Evolutionary conservation across 83 land plant genomes (phyloP).

Genomic region (Picea abies): DNA sequence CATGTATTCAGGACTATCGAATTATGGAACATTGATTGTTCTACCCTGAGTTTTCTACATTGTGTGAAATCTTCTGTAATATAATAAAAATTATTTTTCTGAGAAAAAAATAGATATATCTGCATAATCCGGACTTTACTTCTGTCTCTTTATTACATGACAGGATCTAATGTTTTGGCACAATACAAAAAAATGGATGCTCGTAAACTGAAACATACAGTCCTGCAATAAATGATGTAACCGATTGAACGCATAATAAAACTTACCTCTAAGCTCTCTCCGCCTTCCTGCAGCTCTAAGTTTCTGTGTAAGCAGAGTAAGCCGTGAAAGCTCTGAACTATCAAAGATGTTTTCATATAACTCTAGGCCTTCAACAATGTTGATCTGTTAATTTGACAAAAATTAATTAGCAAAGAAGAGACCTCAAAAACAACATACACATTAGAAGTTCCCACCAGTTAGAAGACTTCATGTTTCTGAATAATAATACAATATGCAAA

Average conservation of each 20-base stretch:
- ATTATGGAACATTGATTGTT: too few relatives aligned
- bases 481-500: background rate
- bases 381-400: slow-evolving; percentile 34
- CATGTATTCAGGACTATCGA: too few relatives aligned
- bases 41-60: too few relatives aligned
- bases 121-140: too few relatives aligned
- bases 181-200: background rate
- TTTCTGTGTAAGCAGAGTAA: slow-evolving; percentile 48
- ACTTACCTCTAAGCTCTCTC: slow-evolving; percentile 62
- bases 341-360: slow-evolving; percentile 49
- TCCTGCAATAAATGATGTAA: background rate
- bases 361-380: slow-evolving; percentile 64
- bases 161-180: too few relatives aligned
- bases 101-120: too few relatives aligned
- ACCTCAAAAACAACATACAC: background rate
- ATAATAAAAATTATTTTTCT: too few relatives aligned
- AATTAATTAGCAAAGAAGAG: background rate
- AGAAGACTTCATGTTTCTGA: background rate
- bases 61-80: too few relatives aligned
- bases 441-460: background rate
- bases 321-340: slow-evolving; percentile 35
- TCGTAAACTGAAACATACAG: background rate
- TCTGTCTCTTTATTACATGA: too few relatives aligned
- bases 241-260: background rate
- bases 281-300: slow-evolving; percentile 53